These are phyloP conservation scores for Gardenia jasminoides DNA, from an alignment of 257 asterid species.

Conservation along the genomic window DNA sequence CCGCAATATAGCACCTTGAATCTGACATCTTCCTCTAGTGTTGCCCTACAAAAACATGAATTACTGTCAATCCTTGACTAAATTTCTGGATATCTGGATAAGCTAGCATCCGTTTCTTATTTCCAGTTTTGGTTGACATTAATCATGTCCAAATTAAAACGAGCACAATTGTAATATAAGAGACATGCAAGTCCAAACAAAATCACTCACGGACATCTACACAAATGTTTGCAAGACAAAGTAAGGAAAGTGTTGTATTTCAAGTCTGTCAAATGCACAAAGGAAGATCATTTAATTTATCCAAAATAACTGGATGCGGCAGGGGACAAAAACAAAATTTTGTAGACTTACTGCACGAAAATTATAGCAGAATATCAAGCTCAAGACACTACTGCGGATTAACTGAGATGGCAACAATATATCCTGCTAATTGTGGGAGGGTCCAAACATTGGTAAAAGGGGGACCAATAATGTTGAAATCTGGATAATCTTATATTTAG, in stretches of 20 bases:
- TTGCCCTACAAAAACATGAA: conserved; percentile 14
- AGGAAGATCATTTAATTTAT: no score
- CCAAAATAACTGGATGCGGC: no score
- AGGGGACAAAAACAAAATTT: no score
- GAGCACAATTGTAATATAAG: not conserved
- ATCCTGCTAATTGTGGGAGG: no score
- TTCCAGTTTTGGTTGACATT: not conserved
- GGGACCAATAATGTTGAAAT: not conserved
- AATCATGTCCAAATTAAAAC: not conserved
- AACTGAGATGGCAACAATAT: no score
- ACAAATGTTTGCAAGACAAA: no score
- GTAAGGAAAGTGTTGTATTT: no score
- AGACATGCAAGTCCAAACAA: not conserved
- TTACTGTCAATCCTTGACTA: not conserved
- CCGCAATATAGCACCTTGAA: conserved; percentile 32
- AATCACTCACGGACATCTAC: not conserved
- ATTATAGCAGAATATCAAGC: not conserved
- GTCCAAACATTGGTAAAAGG: not conserved
- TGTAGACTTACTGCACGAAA: no score
- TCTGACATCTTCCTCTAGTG: conserved; percentile 25
- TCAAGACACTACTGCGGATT: not conserved
- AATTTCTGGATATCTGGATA: not conserved
- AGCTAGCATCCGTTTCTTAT: not conserved
- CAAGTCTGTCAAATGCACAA: no score
- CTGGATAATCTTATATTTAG: not conserved